A percentile compares a stretch with the other conserved stretches of the same genome.
phyloP scores from a whole-genome alignment of 352 stramenopile species.

The Globisporangium paroecandrum region DNA sequence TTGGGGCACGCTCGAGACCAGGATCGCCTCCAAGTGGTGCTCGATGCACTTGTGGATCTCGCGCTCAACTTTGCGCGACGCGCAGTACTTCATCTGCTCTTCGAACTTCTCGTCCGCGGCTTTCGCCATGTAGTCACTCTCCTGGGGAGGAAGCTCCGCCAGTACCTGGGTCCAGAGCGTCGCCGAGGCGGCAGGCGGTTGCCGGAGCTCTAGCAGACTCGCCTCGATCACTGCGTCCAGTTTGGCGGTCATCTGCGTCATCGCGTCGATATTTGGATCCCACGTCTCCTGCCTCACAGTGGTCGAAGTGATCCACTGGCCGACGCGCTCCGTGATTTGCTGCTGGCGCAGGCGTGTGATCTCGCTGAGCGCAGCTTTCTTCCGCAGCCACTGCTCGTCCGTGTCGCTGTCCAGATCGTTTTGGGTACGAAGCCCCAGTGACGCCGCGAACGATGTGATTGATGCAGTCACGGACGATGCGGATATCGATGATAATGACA shows the following conservation, averaged over 20 bases:
- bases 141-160: constrained; percentile 33
- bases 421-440: constrained; percentile 6
- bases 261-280: constrained; percentile 8
- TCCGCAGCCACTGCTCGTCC: constrained; percentile 13
- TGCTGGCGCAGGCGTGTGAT: constrained; percentile 12
- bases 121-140: constrained; percentile 49
- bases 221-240: constrained; percentile 36
- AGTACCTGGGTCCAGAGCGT: constrained; percentile 41
- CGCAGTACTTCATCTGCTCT: constrained; percentile 62
- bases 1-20: constrained; percentile 30
- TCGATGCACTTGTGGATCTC: constrained; percentile 34
- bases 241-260: constrained; percentile 37
- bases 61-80: constrained; percentile 21
- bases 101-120: constrained; percentile 54
- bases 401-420: constrained; percentile 4
- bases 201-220: constrained; percentile 28
- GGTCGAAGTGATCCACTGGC: constrained; percentile 4
- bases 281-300: constrained; percentile 3
- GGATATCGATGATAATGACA: constrained; percentile 4
- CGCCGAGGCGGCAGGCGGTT: constrained; percentile 5
- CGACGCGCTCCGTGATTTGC: constrained; percentile 24
- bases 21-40: constrained; percentile 40
- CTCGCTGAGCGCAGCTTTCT: constrained; percentile 9
- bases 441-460: constrained; percentile 7
- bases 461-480: constrained; percentile 5